Percentiles rank a stretch among this genome's conserved stretches.
Conservation (phyloP, 1,284 basidiomycete genomes). For the Mycena citricolor region DNA sequence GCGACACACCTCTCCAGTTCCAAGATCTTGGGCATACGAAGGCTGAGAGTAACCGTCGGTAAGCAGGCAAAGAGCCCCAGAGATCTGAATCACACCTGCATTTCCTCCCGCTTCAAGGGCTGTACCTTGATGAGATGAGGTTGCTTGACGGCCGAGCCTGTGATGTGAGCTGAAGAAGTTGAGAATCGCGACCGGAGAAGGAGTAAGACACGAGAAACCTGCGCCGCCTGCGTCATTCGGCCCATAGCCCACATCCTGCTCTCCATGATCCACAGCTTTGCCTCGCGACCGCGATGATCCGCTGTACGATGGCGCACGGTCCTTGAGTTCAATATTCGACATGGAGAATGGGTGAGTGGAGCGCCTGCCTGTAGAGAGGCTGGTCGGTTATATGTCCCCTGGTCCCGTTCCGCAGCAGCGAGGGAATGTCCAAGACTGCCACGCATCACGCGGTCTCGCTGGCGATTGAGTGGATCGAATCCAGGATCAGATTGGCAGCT, state of each 20-base stretch:
- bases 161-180: background rate
- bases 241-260: slow-evolving; percentile 49
- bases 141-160: slow-evolving; percentile 11
- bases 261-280: slow-evolving; percentile 73
- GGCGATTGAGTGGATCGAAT: too few species aligned
- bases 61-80: slow-evolving; percentile 9
- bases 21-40: slow-evolving; percentile 88
- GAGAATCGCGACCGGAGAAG: background rate
- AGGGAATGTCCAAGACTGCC: too few species aligned
- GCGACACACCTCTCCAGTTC: slow-evolving; percentile 51
- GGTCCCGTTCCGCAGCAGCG: too few species aligned
- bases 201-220: slow-evolving; percentile 13
- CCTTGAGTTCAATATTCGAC: slow-evolving; percentile 50
- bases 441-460: too few species aligned
- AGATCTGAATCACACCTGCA: slow-evolving; percentile 60
- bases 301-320: slow-evolving; percentile 36
- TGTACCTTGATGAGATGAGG: slow-evolving; percentile 67
- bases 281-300: slow-evolving; percentile 39
- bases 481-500: too few species aligned
- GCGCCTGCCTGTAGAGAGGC: too few species aligned
- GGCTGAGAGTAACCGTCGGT: slow-evolving; percentile 45
- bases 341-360: too few species aligned
- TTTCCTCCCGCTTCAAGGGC: slow-evolving; percentile 78
- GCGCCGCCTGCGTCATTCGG: slow-evolving; percentile 6
- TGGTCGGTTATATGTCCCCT: too few species aligned